phyloP scores from a whole-genome alignment of 2,329 filamentous ascomycete species.

The Ascocoryne sarcoides region DNA sequence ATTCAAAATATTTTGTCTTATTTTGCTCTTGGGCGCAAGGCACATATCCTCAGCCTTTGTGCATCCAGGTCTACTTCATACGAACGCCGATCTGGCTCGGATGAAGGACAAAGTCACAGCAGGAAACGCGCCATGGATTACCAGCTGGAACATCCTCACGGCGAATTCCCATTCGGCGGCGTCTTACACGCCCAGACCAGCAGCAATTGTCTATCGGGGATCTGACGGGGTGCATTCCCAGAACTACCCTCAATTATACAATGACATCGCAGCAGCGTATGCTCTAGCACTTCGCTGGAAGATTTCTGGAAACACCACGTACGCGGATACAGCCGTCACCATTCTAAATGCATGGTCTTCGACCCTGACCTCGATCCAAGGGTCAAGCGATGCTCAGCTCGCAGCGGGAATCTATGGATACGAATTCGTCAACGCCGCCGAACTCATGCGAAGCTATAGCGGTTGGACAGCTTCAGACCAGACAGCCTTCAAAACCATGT shows the following conservation, averaged over 20 bases:
- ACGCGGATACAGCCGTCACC: constrained; percentile 30
- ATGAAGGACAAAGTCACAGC: constrained; percentile 31
- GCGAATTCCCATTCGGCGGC: constrained; percentile 23
- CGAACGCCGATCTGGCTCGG: constrained; percentile 31
- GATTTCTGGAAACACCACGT: constrained; percentile 30
- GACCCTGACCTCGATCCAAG: constrained; percentile 29
- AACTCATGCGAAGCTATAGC: constrained; percentile 32
- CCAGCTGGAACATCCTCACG: constrained; percentile 29
- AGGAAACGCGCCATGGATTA: constrained; percentile 30
- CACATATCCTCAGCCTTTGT: constrained; percentile 18
- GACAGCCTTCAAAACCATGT: constrained; percentile 24
- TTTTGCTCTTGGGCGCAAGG: background rate
- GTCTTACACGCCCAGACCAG: constrained; percentile 25
- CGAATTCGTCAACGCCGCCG: constrained; percentile 38
- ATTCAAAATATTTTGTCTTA: background rate
- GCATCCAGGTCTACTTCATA: constrained; percentile 32
- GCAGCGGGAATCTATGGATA: constrained; percentile 37
- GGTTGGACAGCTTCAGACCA: constrained; percentile 27
- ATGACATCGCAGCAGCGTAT: constrained; percentile 32
- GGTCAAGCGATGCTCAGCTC: constrained; percentile 32
- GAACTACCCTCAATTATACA: constrained; percentile 30
- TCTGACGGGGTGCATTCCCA: constrained; percentile 20
- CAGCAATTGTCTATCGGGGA: constrained; percentile 31
- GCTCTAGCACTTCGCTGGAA: constrained; percentile 34
- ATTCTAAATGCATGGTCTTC: constrained; percentile 33